Percentiles rank a stretch among this genome's conserved stretches.
These are phyloP conservation scores for Euphorbia tirucalli DNA, from an alignment of 345 rosid species.

Conservation along the genomic window DNA sequence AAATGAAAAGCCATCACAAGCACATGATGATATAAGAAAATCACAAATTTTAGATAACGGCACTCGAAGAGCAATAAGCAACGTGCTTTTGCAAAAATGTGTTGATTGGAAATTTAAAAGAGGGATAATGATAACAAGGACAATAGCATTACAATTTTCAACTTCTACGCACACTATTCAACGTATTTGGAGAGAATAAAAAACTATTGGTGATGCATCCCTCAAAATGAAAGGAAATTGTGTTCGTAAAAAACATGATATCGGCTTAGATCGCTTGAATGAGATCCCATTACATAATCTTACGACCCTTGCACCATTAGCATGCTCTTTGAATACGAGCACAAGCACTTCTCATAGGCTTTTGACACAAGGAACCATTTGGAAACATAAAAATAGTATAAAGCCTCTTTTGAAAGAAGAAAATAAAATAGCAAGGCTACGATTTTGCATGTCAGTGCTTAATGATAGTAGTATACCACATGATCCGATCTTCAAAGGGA, in stretches of 20 bases:
- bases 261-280: no score
- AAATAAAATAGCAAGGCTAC: not conserved
- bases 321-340: no score
- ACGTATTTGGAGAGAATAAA: not conserved
- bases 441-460: constrained; percentile 3
- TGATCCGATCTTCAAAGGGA: not conserved
- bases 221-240: no score
- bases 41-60: no score
- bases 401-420: not conserved
- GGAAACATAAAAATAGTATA: not conserved
- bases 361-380: not conserved
- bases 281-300: no score
- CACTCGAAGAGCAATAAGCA: not conserved
- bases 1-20: no score
- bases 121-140: not conserved
- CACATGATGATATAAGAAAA: no score
- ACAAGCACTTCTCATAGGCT: no score
- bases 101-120: not conserved
- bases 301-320: no score
- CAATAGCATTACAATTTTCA: not conserved
- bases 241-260: no score
- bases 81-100: not conserved
- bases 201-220: no score
- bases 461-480: not conserved
- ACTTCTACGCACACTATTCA: not conserved